Conservation (phyloP, 768 basidiomycete species). For the Mycena pura region DNA sequence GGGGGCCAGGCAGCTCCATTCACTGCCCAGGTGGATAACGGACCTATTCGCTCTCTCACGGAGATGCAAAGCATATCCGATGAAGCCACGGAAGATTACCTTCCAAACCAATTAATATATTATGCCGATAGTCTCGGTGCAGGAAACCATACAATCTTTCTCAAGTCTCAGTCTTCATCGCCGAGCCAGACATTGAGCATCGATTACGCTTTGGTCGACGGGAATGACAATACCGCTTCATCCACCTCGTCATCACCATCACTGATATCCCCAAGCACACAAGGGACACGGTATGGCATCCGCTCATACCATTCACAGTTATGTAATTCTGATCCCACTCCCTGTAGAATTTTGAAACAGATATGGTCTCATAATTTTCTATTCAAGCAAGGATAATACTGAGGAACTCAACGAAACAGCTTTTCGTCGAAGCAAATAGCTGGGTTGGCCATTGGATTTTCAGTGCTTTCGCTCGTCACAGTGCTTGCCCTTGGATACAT, state of each 20-base stretch:
- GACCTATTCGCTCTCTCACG: background rate
- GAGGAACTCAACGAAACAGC: too few species aligned
- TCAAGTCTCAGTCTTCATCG: conserved; percentile 36
- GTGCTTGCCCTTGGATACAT: too few species aligned
- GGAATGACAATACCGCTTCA: background rate
- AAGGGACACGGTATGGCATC: too few species aligned
- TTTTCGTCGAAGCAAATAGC: too few species aligned
- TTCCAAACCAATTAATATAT: conserved; percentile 39
- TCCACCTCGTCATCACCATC: background rate
- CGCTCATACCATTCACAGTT: too few species aligned
- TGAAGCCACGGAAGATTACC: conserved; percentile 19
- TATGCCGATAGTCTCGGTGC: conserved; percentile 34
- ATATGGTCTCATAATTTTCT: too few species aligned
- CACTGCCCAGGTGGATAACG: conserved; percentile 38
- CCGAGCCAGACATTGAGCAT: conserved; percentile 32
- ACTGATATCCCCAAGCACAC: too few species aligned
- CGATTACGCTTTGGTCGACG: conserved; percentile 36
- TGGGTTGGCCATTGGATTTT: too few species aligned
- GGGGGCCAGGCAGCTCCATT: conserved; percentile 37
- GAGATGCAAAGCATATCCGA: background rate
- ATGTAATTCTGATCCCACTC: too few species aligned
- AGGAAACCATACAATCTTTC: conserved; percentile 39
- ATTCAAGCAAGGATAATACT: too few species aligned
- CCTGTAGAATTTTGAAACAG: too few species aligned
- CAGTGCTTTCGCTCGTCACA: too few species aligned